Base-by-base conservation (phyloP, 371 early-diverging fungal species). In the Actinomortierella wolfii region DNA sequence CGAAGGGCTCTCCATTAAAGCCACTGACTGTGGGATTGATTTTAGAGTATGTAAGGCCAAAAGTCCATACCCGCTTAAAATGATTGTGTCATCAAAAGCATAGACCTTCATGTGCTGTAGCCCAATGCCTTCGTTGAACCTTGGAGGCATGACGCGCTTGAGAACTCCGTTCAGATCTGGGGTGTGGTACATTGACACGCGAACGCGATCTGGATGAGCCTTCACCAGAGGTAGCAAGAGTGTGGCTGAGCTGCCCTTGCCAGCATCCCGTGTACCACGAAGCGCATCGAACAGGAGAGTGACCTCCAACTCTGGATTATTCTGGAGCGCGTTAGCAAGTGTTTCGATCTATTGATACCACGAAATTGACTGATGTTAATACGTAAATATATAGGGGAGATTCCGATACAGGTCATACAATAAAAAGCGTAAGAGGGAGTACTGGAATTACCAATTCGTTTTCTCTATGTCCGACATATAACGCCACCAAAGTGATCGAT, bases 51-150 rank as follows among this genome's bases (percentile, higher is more conserved):
- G n/a, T n/a, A n/a, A n/a, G n/a, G n/a, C n/a, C n/a, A n/a, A n/a
- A n/a, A n/a, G n/a, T n/a, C n/a, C 76, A 67, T 88, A 94, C 85
- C 98, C 98, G 56, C 92, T 93, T 29, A 98, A 71, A 59, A 98
- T 89, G 39, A 95, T 71, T 9, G 85, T 74, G 63, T 95, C 87
- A 68, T 98, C 99, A 78, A 95, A 94, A 0, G 89, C 81, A 76
- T 94, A 97, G 13, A 88, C 82, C 75, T 98, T 98, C 62, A 96
- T 86, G 74, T 98, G 99, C 89, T 92, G 91, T 57, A 97, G 78
- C 0, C 97, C 98, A 71, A 96, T 87, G 4, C 83, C 87, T 76
- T 98, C 99, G 70, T 95, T 97, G 73, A 92, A 94, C 39, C 98
- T 74, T 54, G 83, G 86, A 8, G 97, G 97, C 51, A 93, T 76